Evolutionary conservation across 257 asterid genomes (phyloP).

Genomic region (Solanum pennellii): DNA sequence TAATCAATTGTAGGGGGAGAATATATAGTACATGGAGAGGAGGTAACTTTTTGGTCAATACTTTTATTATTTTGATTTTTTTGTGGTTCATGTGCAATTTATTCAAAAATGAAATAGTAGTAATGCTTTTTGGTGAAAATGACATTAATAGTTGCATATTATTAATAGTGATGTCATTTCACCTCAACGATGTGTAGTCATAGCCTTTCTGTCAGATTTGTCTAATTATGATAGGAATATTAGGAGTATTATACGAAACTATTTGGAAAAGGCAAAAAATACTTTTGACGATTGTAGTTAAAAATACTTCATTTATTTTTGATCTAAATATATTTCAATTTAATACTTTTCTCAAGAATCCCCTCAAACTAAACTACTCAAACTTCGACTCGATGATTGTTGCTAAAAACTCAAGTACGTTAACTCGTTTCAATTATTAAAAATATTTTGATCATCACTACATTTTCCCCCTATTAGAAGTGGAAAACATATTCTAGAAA

Average conservation of each 20-base stretch:
- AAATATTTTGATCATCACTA: no score
- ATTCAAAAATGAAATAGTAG: neutral
- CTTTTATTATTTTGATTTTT: neutral
- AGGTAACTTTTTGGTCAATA: neutral
- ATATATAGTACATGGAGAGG: neutral
- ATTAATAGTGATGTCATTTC: neutral
- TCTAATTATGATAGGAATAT: neutral
- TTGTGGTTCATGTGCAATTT: neutral
- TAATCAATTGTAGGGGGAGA: neutral
- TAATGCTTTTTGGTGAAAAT: neutral
- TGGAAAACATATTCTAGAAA: no score
- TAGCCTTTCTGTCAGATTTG: neutral
- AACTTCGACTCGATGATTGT: neutral
- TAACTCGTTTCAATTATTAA: no score
- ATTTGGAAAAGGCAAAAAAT: no score
- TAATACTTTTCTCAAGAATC: neutral
- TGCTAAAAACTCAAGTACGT: no score
- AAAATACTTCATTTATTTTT: no score
- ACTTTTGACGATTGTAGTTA: neutral
- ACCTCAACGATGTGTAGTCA: neutral
- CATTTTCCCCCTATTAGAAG: no score
- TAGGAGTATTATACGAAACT: neutral
- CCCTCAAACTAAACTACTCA: neutral
- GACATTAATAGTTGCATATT: neutral
- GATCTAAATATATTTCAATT: no score